phyloP scores from a whole-genome alignment of 148 eudicot genomes.

The Diospyros kaki region DNA sequence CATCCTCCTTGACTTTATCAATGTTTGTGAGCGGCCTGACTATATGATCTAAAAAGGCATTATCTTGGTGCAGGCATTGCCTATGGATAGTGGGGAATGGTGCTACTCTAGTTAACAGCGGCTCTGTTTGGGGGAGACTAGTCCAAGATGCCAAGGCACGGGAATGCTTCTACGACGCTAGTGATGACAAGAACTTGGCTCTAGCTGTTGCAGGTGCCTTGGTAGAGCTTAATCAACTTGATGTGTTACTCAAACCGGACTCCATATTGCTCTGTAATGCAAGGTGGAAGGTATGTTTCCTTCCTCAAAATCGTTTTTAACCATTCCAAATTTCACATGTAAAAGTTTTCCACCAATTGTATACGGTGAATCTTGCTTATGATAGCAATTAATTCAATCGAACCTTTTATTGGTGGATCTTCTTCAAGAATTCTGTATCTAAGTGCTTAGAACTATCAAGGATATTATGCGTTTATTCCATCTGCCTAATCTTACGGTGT shows the following conservation, averaged over 20 bases:
- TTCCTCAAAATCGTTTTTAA: too few species aligned
- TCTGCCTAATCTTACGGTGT: too few species aligned
- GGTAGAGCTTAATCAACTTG: slow-evolving; percentile 23
- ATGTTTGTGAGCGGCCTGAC: slow-evolving; percentile 7
- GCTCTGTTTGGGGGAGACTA: slow-evolving; percentile 1
- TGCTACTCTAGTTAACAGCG: slow-evolving; percentile 31
- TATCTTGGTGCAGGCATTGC: slow-evolving; percentile 33
- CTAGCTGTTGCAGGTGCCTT: slow-evolving; percentile 12
- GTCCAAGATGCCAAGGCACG: slow-evolving; percentile 2
- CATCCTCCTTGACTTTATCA: slow-evolving; percentile 27
- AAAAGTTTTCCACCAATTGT: too few species aligned
- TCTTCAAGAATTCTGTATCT: too few species aligned
- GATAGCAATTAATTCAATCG: too few species aligned
- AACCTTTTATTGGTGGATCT: too few species aligned
- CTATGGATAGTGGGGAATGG: slow-evolving; percentile 53
- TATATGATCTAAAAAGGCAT: too few species aligned
- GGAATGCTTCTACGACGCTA: slow-evolving; percentile 1
- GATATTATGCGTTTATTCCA: too few species aligned
- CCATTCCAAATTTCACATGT: too few species aligned
- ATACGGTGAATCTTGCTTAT: too few species aligned
- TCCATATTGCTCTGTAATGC: slow-evolving; percentile 26
- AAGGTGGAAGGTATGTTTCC: slow-evolving; percentile 45
- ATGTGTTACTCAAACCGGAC: slow-evolving; percentile 9
- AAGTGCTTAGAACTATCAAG: too few species aligned
- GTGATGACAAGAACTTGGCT: slow-evolving; percentile 5